phyloP scores from a whole-genome alignment of 805 yeast species.

The Kuraishia piskuri region DNA sequence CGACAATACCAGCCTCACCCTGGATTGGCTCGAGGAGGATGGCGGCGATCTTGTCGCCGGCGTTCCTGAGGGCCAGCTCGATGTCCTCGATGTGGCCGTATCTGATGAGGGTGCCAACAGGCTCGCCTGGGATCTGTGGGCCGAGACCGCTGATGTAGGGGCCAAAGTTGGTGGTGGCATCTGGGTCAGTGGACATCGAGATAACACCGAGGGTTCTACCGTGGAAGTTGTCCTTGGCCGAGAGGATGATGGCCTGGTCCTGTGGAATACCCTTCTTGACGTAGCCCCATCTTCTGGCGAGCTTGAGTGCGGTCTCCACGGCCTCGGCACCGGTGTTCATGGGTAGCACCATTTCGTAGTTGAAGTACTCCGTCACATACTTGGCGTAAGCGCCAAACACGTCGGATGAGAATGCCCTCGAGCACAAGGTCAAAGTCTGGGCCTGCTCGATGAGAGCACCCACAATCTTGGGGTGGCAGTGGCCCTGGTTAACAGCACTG shows the following conservation, averaged over 20 bases:
- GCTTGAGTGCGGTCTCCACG: conserved; percentile 87
- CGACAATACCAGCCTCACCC: conserved; percentile 97
- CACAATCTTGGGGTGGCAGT: conserved; percentile 91
- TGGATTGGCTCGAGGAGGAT: conserved; percentile 91
- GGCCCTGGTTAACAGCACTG: conserved; percentile 97
- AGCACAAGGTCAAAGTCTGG: conserved; percentile 69
- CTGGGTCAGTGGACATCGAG: conserved; percentile 94
- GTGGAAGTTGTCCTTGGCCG: conserved; percentile 89
- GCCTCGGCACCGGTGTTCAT: conserved; percentile 99
- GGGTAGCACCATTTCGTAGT: conserved; percentile 89
- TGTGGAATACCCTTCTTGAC: conserved; percentile 74
- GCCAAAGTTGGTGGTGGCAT: conserved; percentile 81
- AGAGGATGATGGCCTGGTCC: conserved; percentile 77
- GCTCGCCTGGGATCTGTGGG: conserved; percentile 72
- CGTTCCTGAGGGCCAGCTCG: conserved; percentile 67
- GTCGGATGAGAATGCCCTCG: conserved; percentile 89
- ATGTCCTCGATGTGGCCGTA: conserved; percentile 85
- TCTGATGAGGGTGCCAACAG: conserved; percentile 51
- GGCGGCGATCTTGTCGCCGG: conserved; percentile 89
- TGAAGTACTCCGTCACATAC: conserved; percentile 79
- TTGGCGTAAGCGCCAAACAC: conserved; percentile 82
- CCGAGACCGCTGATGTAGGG: conserved; percentile 83
- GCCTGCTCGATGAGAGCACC: conserved; percentile 85
- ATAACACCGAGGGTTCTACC: conserved; percentile 94
- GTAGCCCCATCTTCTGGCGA: conserved; percentile 98